phyloP scores from a whole-genome alignment of 2,329 filamentous ascomycete species.

The Penicillium sp. region DNA sequence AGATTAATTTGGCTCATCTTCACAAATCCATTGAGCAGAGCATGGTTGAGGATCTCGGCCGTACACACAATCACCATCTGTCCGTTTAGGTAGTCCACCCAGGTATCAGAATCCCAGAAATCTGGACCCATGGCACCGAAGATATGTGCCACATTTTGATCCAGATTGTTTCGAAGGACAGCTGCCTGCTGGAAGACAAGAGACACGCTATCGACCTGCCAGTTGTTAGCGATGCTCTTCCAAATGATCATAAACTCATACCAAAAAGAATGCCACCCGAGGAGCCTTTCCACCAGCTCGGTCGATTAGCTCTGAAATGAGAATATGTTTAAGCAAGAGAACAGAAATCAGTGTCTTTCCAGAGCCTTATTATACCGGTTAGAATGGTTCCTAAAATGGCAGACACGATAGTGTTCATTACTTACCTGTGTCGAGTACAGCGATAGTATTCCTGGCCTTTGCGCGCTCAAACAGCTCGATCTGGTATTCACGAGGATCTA shows the following conservation, averaged over 20 bases:
- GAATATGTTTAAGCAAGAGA: conserved; percentile 69
- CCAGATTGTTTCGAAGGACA: conserved; percentile 75
- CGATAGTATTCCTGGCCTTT: conserved; percentile 79
- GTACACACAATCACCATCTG: conserved; percentile 90
- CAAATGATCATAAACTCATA: conserved; percentile 29
- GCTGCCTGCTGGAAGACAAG: conserved; percentile 85
- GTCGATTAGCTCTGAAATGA: conserved; percentile 71
- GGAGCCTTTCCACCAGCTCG: conserved; percentile 57
- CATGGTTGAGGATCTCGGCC: conserved; percentile 76
- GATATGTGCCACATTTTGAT: conserved; percentile 67
- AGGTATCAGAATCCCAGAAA: conserved; percentile 57
- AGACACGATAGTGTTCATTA: background rate
- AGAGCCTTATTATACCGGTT: conserved; percentile 55
- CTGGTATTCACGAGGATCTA: conserved; percentile 83
- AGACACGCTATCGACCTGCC: conserved; percentile 74
- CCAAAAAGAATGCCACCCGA: conserved; percentile 79
- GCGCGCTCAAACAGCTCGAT: conserved; percentile 84
- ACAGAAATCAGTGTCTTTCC: conserved; percentile 97
- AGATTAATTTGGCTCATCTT: conserved; percentile 80
- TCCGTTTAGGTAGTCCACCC: conserved; percentile 54
- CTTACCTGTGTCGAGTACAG: conserved; percentile 82
- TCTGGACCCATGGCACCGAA: conserved; percentile 65
- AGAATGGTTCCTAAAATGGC: background rate
- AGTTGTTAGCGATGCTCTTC: conserved; percentile 10
- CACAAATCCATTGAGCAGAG: conserved; percentile 73